These are phyloP conservation scores for Jatropha podagrica DNA, from an alignment of 441 rosid species.

Conservation along the genomic window DNA sequence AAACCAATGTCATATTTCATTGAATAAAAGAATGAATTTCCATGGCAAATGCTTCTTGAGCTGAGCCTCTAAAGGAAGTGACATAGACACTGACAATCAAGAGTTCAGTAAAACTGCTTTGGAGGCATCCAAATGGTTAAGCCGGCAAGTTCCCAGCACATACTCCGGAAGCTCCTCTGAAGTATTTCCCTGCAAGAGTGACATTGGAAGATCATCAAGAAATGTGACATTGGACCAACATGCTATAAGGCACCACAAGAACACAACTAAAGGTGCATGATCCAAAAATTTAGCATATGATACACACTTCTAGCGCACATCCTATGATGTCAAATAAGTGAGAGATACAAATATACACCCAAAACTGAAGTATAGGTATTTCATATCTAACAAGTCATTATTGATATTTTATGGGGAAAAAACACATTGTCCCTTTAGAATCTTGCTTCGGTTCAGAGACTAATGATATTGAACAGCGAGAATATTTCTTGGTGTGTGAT, in stretches of 20 bases:
- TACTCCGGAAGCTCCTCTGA: conserved; percentile 92
- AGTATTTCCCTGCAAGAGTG: conserved; percentile 65
- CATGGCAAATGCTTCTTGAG: background rate
- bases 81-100: conserved; percentile 20
- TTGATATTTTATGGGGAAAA: too few relatives aligned
- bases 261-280: too few relatives aligned
- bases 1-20: conserved; percentile 22
- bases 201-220: background rate
- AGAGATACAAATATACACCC: too few relatives aligned
- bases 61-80: background rate
- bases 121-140: conserved; percentile 83
- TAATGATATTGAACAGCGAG: too few relatives aligned
- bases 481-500: background rate
- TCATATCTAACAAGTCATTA: too few relatives aligned
- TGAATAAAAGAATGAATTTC: conserved; percentile 39
- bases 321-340: too few relatives aligned
- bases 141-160: conserved; percentile 88
- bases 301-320: too few relatives aligned
- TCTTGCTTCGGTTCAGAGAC: too few relatives aligned
- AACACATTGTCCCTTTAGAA: too few relatives aligned
- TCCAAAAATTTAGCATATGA: too few relatives aligned
- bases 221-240: background rate
- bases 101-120: conserved; percentile 54
- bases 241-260: too few relatives aligned
- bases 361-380: too few relatives aligned